Evolutionary conservation across 2,329 filamentous ascomycete species (phyloP).

Genomic region (Capronia americana): DNA sequence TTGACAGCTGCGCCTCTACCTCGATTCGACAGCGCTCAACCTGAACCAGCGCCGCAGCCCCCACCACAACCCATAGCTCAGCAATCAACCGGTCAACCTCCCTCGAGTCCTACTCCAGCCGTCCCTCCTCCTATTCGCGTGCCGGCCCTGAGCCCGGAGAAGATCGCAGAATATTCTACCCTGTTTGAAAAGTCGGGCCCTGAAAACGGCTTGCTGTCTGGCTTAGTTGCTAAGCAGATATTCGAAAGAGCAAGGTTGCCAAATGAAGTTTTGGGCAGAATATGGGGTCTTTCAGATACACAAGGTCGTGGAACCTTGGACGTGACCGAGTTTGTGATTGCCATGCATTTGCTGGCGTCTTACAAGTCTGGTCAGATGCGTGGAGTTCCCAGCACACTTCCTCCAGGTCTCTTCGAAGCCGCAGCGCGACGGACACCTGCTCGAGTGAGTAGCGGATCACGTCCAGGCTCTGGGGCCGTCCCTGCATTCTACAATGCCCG

Average conservation of each 20-base stretch:
- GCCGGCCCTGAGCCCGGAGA: slow-evolving; percentile 84
- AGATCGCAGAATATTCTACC: slow-evolving; percentile 85
- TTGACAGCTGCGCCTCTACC: slow-evolving; percentile 76
- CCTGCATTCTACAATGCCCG: slow-evolving; percentile 71
- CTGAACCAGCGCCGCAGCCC: slow-evolving; percentile 23
- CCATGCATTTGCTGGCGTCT: slow-evolving; percentile 94
- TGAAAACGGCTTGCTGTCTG: slow-evolving; percentile 75
- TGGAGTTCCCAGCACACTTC: slow-evolving; percentile 78
- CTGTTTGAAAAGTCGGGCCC: slow-evolving; percentile 89
- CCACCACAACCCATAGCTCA: slow-evolving; percentile 56
- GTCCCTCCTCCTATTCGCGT: slow-evolving; percentile 75
- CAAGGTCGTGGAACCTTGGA: slow-evolving; percentile 89
- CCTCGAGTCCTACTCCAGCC: slow-evolving; percentile 53
- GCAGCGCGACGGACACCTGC: slow-evolving; percentile 72
- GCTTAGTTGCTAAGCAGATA: slow-evolving; percentile 81
- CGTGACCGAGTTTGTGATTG: slow-evolving; percentile 92
- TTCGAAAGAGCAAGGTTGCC: slow-evolving; percentile 92
- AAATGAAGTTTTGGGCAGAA: slow-evolving; percentile 88
- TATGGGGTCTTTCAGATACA: slow-evolving; percentile 94
- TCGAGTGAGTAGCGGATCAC: slow-evolving; percentile 59
- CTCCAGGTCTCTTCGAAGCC: slow-evolving; percentile 86
- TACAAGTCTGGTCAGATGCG: slow-evolving; percentile 84
- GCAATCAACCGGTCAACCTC: slow-evolving; percentile 57
- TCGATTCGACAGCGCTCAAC: slow-evolving; percentile 73
- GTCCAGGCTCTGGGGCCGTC: slow-evolving; percentile 59